Evolutionary conservation across 225 moss, liverwort and hornwort genomes (phyloP).

Genomic region (Takakia lepidozioides): DNA sequence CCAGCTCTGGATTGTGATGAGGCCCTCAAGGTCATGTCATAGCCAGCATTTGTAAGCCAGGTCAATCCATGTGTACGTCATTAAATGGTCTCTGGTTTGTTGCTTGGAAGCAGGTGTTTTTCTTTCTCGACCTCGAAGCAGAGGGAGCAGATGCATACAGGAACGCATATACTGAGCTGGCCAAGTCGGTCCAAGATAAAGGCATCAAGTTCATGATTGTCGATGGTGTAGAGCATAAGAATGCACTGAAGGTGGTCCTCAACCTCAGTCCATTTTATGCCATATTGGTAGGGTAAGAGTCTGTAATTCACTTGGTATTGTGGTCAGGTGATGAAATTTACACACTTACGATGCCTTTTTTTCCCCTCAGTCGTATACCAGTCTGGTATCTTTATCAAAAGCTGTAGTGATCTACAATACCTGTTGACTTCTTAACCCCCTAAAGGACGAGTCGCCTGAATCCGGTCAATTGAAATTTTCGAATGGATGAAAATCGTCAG

Average conservation of each 20-base stretch:
- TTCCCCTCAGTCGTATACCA: too few species aligned
- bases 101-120: slow-evolving; percentile 47
- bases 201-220: slow-evolving; percentile 67
- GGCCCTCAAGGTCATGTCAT: too few species aligned
- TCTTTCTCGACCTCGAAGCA: slow-evolving; percentile 56
- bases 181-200: slow-evolving; percentile 51
- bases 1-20: too few species aligned
- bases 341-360: not conserved
- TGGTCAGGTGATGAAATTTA: not conserved
- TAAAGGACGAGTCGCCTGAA: not conserved
- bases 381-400: too few species aligned
- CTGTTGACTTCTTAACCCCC: too few species aligned
- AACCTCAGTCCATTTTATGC: too few species aligned
- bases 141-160: slow-evolving; percentile 34
- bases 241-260: slow-evolving; percentile 61
- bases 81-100: too few species aligned
- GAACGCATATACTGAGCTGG: slow-evolving; percentile 39
- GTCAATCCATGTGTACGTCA: too few species aligned
- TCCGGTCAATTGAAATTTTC: too few species aligned
- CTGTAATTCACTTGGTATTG: not conserved
- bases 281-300: not conserved
- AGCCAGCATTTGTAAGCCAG: too few species aligned
- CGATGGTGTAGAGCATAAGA: slow-evolving; percentile 49
- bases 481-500: too few species aligned
- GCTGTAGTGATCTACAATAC: too few species aligned